Conservation (phyloP, 306 rosid species). For the Leucaena leucocephala region DNA sequence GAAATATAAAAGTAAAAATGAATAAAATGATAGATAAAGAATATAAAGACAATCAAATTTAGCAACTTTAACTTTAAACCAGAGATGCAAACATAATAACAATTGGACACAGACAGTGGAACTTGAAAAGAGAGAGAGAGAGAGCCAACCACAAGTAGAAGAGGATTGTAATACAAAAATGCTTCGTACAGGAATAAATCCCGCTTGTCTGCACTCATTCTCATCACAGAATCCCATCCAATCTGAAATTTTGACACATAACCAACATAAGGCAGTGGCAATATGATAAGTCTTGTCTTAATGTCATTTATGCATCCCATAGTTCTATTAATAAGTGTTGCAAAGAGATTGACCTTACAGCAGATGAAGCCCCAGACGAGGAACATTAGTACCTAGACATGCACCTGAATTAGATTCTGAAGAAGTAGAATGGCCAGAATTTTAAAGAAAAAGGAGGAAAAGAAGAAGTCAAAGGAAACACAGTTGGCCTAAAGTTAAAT, state of each 20-base stretch:
- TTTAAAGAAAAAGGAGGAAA: neutral
- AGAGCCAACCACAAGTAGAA: constrained; percentile 86
- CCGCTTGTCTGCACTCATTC: constrained; percentile 90
- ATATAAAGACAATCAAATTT: constrained; percentile 20
- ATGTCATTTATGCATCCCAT: constrained; percentile 25
- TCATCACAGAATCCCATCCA: constrained; percentile 98
- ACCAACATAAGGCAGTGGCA: constrained; percentile 36
- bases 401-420: constrained; percentile 44
- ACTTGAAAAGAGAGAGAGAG: neutral
- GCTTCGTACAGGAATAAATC: constrained; percentile 92
- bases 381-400: constrained; percentile 78
- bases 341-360: constrained; percentile 74
- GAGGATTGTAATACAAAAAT: constrained; percentile 95
- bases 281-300: constrained; percentile 31
- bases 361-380: constrained; percentile 84
- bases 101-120: neutral
- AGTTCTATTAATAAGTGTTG: constrained; percentile 18
- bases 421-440: neutral
- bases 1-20: constrained; percentile 44
- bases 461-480: constrained; percentile 10
- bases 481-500: constrained; percentile 4
- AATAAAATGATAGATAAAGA: constrained; percentile 28
- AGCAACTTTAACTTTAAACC: constrained; percentile 22
- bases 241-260: constrained; percentile 55
- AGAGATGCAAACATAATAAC: constrained; percentile 27